Conservation (phyloP, 2,329 filamentous ascomycete genomes). For the Fusarium cicatricum region DNA sequence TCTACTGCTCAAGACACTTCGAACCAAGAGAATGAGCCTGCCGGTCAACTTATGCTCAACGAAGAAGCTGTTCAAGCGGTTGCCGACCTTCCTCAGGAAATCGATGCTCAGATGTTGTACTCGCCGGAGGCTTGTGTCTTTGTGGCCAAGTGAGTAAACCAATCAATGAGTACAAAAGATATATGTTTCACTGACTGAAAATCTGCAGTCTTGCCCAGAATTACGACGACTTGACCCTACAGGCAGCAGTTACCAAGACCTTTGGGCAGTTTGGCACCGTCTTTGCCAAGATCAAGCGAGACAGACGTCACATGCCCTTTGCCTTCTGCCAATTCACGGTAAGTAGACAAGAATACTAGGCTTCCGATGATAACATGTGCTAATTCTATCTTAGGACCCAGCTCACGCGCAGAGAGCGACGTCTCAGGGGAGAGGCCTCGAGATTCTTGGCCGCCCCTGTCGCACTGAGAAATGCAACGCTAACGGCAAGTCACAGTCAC, state of each 20-base stretch:
- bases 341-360: conserved; percentile 39
- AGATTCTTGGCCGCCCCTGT: conserved; percentile 64
- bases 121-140: conserved; percentile 68
- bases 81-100: background rate
- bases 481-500: conserved; percentile 56
- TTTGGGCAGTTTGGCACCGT: conserved; percentile 65
- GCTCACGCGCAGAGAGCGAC: conserved; percentile 60
- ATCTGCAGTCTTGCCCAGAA: conserved; percentile 59
- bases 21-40: background rate
- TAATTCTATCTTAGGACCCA: conserved; percentile 52
- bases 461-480: conserved; percentile 68
- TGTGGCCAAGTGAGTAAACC: conserved; percentile 67
- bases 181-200: background rate
- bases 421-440: conserved; percentile 53
- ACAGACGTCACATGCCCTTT: conserved; percentile 66
- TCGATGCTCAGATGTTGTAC: conserved; percentile 62
- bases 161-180: no score
- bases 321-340: conserved; percentile 72
- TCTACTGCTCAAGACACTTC: background rate
- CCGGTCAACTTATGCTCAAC: background rate
- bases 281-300: conserved; percentile 70
- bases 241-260: conserved; percentile 59
- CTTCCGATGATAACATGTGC: background rate
- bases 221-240: conserved; percentile 59
- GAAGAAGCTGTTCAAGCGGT: background rate